A percentile compares a stretch with the other conserved stretches of the same genome.
Evolutionary conservation across 208 protist genomes (phyloP).

Genomic region (Herpetomonas samuelpessoai): DNA sequence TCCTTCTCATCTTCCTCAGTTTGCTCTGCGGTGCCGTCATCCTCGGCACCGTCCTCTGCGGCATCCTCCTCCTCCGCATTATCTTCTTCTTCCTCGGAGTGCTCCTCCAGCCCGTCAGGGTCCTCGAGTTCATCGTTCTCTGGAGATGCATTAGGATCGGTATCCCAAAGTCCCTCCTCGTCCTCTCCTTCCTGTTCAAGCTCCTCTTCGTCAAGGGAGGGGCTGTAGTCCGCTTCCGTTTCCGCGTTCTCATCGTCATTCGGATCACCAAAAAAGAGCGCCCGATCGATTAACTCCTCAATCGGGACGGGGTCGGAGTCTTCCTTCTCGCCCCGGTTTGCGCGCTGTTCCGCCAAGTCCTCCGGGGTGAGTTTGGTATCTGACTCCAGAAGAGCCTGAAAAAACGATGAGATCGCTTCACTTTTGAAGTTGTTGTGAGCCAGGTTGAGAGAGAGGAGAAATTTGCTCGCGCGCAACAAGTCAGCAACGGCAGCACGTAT

Average conservation of each 20-base stretch:
- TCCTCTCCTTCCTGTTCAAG: no score
- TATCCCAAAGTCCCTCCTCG: no score
- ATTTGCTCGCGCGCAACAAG: slow-evolving; percentile 74
- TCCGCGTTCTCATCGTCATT: no score
- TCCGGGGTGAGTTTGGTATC: slow-evolving; percentile 58
- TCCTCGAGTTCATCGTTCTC: background rate
- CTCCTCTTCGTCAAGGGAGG: no score
- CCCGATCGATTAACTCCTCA: no score
- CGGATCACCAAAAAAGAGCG: no score
- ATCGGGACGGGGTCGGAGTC: slow-evolving; percentile 13
- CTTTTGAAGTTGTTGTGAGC: slow-evolving; percentile 50
- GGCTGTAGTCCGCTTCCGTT: no score
- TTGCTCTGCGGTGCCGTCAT: slow-evolving; percentile 19
- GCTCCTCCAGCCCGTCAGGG: background rate
- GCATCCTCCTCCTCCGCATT: slow-evolving; percentile 7
- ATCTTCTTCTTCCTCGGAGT: background rate
- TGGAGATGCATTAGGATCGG: no score
- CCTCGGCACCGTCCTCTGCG: slow-evolving; percentile 5
- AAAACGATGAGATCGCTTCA: slow-evolving; percentile 17
- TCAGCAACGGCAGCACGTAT: slow-evolving; percentile 31
- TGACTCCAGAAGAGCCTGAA: slow-evolving; percentile 45
- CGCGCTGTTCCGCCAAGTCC: no score
- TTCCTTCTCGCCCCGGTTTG: slow-evolving; percentile 14
- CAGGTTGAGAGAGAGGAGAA: slow-evolving; percentile 58
- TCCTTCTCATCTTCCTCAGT: slow-evolving; percentile 31